These are phyloP conservation scores for Penicillium taxi DNA, from an alignment of 495 filamentous ascomycete species.

Conservation along the genomic window DNA sequence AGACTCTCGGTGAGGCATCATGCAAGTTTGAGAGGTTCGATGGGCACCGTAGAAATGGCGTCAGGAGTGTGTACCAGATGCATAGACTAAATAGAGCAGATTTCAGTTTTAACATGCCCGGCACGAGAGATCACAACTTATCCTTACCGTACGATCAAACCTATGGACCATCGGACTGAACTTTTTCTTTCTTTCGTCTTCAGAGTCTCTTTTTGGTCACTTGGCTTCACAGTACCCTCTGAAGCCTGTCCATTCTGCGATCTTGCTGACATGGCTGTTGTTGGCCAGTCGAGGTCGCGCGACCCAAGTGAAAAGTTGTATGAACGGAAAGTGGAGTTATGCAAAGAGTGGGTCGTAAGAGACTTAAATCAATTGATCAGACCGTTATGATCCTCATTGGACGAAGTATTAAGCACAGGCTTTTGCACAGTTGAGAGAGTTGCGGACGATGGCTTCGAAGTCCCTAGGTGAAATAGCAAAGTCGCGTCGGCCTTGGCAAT, in stretches of 20 bases:
- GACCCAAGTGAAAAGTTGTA: conserved; percentile 6
- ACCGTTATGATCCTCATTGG: too few relatives aligned
- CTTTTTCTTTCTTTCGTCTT: conserved; percentile 22
- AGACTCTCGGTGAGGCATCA: conserved; percentile 66
- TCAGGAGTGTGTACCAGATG: conserved; percentile 79
- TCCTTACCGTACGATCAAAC: conserved; percentile 54
- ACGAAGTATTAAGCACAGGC: too few relatives aligned
- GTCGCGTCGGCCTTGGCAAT: conserved; percentile 24
- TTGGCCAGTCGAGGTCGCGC: conserved; percentile 7
- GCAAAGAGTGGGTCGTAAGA: neutral
- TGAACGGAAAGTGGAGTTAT: conserved; percentile 1
- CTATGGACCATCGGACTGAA: conserved; percentile 44
- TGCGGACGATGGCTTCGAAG: conserved; percentile 2
- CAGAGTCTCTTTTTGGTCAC: conserved; percentile 4
- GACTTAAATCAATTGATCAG: too few relatives aligned
- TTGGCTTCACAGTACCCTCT: conserved; percentile 14
- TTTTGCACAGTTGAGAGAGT: too few relatives aligned
- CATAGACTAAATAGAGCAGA: conserved; percentile 46
- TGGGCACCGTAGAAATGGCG: conserved; percentile 76
- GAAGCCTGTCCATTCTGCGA: conserved; percentile 25
- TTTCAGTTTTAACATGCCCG: conserved; percentile 2
- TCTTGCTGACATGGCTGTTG: conserved; percentile 17
- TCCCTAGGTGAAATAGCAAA: conserved; percentile 18
- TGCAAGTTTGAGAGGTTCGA: conserved; percentile 55
- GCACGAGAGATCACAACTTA: neutral